phyloP scores from a whole-genome alignment of 331 rosid species.

The Cydonia oblonga region DNA sequence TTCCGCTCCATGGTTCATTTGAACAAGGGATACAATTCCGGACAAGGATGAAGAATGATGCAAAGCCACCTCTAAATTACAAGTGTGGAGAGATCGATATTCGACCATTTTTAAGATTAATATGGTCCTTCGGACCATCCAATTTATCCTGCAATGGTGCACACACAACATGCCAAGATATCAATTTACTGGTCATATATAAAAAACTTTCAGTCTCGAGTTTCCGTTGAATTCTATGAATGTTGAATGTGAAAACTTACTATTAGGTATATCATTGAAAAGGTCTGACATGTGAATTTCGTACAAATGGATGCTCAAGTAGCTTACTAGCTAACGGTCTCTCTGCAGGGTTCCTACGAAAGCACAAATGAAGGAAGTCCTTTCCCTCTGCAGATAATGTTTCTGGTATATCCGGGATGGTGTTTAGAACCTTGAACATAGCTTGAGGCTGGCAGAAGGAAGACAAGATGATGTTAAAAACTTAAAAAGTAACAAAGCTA shows the following conservation, averaged over 20 bases:
- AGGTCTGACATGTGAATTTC: slow-evolving; percentile 30
- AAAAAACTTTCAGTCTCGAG: background rate
- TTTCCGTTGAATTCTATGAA: background rate
- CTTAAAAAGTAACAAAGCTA: background rate
- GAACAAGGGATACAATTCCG: background rate
- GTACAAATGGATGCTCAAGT: slow-evolving; percentile 79
- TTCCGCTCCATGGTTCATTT: slow-evolving; percentile 4
- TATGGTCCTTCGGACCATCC: slow-evolving; percentile 24
- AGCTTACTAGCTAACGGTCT: slow-evolving; percentile 58
- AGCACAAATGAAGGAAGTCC: slow-evolving; percentile 72
- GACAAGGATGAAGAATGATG: background rate
- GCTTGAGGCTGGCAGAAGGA: slow-evolving; percentile 66
- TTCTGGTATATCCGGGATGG: slow-evolving; percentile 66
- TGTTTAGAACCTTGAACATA: slow-evolving; percentile 89
- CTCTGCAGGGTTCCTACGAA: slow-evolving; percentile 76
- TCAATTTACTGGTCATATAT: background rate
- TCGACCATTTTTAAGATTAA: slow-evolving; percentile 14
- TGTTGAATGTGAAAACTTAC: slow-evolving; percentile 32
- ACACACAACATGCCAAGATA: background rate
- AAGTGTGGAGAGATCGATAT: slow-evolving; percentile 23
- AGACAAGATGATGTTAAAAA: slow-evolving; percentile 9
- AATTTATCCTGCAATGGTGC: slow-evolving; percentile 34
- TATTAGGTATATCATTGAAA: slow-evolving; percentile 28
- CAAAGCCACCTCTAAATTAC: background rate
- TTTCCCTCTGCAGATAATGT: slow-evolving; percentile 67